phyloP scores from a whole-genome alignment of 345 rosid genomes.

The Lepidium aucheri region DNA sequence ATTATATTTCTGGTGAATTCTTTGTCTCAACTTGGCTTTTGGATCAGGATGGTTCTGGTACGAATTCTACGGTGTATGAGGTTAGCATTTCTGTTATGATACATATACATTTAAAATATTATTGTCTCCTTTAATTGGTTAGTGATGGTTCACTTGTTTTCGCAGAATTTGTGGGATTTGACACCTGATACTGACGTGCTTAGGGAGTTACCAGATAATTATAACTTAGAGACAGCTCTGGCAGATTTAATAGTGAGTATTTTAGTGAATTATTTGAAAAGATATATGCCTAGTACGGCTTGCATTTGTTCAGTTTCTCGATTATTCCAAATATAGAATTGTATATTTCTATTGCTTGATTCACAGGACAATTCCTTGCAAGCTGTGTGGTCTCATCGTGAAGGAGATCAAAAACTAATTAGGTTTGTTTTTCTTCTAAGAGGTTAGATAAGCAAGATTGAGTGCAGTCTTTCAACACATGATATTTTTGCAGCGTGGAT shows the following conservation, averaged over 20 bases:
- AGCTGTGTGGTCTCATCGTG: conserved; percentile 50
- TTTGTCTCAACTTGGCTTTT: neutral
- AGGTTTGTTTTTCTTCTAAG: conserved; percentile 34
- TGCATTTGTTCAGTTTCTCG: neutral
- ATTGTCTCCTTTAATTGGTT: neutral
- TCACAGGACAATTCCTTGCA: conserved; percentile 74
- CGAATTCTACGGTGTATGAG: conserved; percentile 36
- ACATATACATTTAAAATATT: neutral
- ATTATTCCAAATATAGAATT: neutral
- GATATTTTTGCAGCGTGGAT: conserved; percentile 41
- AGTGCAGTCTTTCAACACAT: neutral
- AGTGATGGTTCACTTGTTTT: neutral
- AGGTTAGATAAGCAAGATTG: neutral
- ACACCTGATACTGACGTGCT: conserved; percentile 60
- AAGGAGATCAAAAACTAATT: conserved; percentile 36
- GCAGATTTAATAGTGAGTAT: conserved; percentile 64
- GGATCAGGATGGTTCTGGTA: conserved; percentile 50
- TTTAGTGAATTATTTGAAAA: neutral
- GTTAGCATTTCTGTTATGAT: conserved; percentile 9
- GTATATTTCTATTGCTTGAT: conserved; percentile 2
- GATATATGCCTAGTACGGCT: neutral
- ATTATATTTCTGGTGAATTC: neutral
- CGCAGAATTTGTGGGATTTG: conserved; percentile 76
- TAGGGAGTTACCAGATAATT: conserved; percentile 52
- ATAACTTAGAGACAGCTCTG: conserved; percentile 59